Base-by-base conservation (phyloP, 2,329 filamentous ascomycete species). In the Fusarium graminum region DNA sequence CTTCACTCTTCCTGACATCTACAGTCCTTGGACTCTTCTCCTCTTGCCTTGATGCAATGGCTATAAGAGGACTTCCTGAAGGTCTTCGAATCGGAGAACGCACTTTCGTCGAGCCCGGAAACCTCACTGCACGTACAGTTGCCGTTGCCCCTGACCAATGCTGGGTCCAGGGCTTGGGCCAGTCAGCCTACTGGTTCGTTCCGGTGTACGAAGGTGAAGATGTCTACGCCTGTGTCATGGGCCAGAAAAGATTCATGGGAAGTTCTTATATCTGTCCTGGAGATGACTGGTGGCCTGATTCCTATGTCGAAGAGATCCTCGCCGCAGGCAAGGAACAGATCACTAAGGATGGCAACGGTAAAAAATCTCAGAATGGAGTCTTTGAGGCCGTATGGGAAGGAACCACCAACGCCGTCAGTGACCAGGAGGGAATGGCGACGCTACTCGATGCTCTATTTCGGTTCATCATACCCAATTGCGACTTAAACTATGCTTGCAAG, bases 221-320 rank as follows among this genome's bases (percentile, higher is more conserved):
- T 17, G 11, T 17, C 26, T 43, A 39, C 11, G 51, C 51, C 19
- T 54, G 43, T 13, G 14, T 59, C 9, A 46, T 46, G 50, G 45
- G 10, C 12, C 30, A 32, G 12, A 13, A 7, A 7, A 30, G 19
- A 6, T n/a, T n/a, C n/a, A 22, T 19, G 11, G 43, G 17, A 34
- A 6, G 16, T 8, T 22, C 28, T 4, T 30, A 17, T 28, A 34
- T 22, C 11, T 59, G 56, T 19, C 51, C 51, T 4, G 26, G 46
- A 4, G 30, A 55, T 4, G 17, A 44, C 6, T 54, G 56, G 56
- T 59, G 39, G 56, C 56, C 56, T 12, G 34, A 47, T 10, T 38
- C 38, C 7, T 55, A 59, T 13, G 50, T 55, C 17, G 43, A 59
- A 11, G 50, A 59, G n/a, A 55, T 49, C 19, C 26, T 59, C n/a